These are phyloP conservation scores for Dictyostelium discoideum DNA, from an alignment of 78 protist genomes.

Conservation along the genomic window DNA sequence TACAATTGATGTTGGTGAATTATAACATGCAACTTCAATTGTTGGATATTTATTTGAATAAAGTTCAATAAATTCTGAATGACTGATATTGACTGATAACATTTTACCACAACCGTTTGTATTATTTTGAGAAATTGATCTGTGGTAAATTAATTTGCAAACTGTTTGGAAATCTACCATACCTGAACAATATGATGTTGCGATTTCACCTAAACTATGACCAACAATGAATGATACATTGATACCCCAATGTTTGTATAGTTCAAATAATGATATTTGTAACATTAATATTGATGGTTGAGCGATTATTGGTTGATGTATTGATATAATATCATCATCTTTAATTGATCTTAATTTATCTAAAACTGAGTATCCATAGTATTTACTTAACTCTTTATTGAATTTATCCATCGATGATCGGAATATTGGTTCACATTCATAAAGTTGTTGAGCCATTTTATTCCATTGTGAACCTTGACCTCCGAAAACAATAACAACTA, in stretches of 20 bases:
- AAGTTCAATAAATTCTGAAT: background rate
- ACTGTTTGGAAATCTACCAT: background rate
- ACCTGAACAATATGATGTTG: conserved; percentile 37
- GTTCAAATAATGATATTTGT: conserved; percentile 36
- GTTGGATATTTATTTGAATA: conserved; percentile 3
- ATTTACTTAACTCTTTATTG: background rate
- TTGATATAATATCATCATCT: background rate
- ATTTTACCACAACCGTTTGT: conserved; percentile 56
- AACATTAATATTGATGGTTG: conserved; percentile 57
- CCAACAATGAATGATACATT: conserved; percentile 42
- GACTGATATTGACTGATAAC: conserved; percentile 6
- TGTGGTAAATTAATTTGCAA: conserved; percentile 6
- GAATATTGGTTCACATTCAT: conserved; percentile 6
- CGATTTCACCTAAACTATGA: conserved; percentile 76
- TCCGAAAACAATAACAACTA: conserved; percentile 29
- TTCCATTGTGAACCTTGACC: conserved; percentile 84
- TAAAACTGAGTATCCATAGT: conserved; percentile 37
- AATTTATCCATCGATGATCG: background rate
- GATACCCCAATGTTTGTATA: conserved; percentile 37
- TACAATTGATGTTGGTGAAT: conserved; percentile 37
- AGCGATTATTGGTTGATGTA: conserved; percentile 47
- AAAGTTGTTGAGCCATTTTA: conserved; percentile 37
- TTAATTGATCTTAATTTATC: background rate
- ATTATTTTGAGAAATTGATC: conserved; percentile 11
- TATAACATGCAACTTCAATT: conserved; percentile 46